phyloP scores from a whole-genome alignment of 805 yeast genomes.

The Ascoidea rubescens region DNA sequence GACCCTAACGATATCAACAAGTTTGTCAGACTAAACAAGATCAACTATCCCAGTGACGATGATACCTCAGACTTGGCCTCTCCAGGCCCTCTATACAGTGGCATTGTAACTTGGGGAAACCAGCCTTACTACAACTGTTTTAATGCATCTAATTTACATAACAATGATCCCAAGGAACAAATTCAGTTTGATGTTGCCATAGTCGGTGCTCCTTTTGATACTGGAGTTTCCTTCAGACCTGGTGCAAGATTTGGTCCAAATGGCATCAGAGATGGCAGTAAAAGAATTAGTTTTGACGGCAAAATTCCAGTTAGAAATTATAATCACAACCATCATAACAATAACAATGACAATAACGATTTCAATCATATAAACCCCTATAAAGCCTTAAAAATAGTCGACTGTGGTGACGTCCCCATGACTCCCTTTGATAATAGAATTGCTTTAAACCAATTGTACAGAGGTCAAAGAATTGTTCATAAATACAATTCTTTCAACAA shows the following conservation, averaged over 20 bases:
- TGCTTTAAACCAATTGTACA: conserved; percentile 49
- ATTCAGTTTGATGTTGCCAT: conserved; percentile 32
- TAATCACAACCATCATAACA: conserved; percentile 1
- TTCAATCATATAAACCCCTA: conserved; percentile 1
- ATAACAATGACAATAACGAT: not conserved
- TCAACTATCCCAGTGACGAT: not conserved
- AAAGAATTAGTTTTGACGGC: conserved; percentile 29
- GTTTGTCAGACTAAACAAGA: no score
- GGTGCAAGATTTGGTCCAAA: conserved; percentile 51
- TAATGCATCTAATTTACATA: conserved; percentile 18
- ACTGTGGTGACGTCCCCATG: conserved; percentile 59
- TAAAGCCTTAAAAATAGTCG: conserved; percentile 24
- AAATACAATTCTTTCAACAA: conserved; percentile 11
- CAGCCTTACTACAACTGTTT: not conserved
- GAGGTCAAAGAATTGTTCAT: conserved; percentile 38
- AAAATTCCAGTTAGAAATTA: conserved; percentile 24
- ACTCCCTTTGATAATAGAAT: conserved; percentile 54
- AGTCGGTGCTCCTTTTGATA: conserved; percentile 47
- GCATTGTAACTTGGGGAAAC: not conserved
- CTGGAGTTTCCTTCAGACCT: conserved; percentile 40
- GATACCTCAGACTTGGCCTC: conserved; percentile 24
- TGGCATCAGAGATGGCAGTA: conserved; percentile 31
- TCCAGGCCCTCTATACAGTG: conserved; percentile 8
- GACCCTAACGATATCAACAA: no score
- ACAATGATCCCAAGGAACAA: not conserved